phyloP scores from a whole-genome alignment of 78 protist genomes.

The Guillardia theta region DNA sequence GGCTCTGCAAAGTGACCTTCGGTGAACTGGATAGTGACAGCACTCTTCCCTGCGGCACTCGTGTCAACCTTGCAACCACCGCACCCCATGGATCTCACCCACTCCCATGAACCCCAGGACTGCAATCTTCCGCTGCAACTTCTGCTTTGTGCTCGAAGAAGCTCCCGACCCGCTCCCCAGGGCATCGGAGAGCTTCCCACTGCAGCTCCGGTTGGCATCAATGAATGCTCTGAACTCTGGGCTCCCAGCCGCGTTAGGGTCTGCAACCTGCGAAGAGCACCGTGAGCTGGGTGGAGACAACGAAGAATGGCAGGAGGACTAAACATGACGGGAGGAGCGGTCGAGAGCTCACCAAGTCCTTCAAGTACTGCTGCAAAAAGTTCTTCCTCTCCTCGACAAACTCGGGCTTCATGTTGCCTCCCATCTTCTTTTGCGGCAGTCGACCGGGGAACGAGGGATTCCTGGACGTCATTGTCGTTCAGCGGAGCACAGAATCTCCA shows the following conservation, averaged over 20 bases:
- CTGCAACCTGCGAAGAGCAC: no score
- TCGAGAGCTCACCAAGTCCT: not conserved
- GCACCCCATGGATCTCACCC: conserved; percentile 41
- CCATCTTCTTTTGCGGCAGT: conserved; percentile 1
- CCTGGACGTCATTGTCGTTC: no score
- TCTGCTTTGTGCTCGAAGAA: not conserved
- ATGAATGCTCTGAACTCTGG: conserved; percentile 21
- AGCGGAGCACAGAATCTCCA: not conserved
- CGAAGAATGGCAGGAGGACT: no score
- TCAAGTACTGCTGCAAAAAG: not conserved
- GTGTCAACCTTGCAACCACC: no score
- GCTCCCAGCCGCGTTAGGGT: not conserved
- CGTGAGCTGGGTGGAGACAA: no score
- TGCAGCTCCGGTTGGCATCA: conserved; percentile 6
- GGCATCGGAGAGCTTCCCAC: not conserved
- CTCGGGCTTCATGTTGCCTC: not conserved
- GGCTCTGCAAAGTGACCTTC: conserved; percentile 37
- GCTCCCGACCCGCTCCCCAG: not conserved
- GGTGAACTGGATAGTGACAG: conserved; percentile 37
- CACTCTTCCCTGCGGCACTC: conserved; percentile 29
- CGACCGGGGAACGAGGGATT: not conserved
- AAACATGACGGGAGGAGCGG: no score
- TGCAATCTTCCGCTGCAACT: not conserved
- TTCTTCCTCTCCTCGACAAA: not conserved
- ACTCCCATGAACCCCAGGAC: not conserved